Conservation (phyloP, 2,329 filamentous ascomycete species). For the Scleromitrula shiraiana region DNA sequence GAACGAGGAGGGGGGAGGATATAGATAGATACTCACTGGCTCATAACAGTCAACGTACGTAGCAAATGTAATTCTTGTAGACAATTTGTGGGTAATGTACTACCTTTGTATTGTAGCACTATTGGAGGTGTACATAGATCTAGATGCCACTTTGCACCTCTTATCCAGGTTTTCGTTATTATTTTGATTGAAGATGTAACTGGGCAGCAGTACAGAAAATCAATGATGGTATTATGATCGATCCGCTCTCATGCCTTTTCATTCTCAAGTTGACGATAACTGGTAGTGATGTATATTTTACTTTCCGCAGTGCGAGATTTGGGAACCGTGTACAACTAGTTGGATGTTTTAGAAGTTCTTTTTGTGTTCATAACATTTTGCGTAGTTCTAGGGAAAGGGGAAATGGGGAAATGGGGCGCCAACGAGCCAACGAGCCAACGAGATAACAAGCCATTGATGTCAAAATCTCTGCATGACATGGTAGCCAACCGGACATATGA, state of each 20-base stretch:
- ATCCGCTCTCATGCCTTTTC: constrained; percentile 5
- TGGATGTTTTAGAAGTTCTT: too few species aligned
- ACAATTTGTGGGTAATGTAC: too few species aligned
- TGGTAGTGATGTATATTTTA: neutral
- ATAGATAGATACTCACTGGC: too few species aligned
- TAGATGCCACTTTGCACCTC: neutral
- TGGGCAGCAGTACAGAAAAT: constrained; percentile 8
- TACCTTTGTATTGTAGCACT: neutral
- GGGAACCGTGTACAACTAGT: too few species aligned
- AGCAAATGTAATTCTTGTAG: too few species aligned
- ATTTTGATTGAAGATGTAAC: too few species aligned
- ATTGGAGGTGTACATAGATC: neutral
- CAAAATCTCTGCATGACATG: constrained; percentile 7
- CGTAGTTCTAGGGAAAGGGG: too few species aligned
- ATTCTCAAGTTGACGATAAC: neutral
- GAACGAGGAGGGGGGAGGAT: too few species aligned
- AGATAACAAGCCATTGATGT: constrained; percentile 3
- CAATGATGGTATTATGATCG: neutral
- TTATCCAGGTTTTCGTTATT: constrained; percentile 9
- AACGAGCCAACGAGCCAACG: neutral
- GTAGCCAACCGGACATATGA: constrained; percentile 6
- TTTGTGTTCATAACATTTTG: too few species aligned
- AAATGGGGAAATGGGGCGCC: too few species aligned
- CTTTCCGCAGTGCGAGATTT: too few species aligned
- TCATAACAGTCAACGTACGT: too few species aligned